Base-by-base conservation (phyloP, 169 alveolate genomes). In the Perkinsus olseni region DNA sequence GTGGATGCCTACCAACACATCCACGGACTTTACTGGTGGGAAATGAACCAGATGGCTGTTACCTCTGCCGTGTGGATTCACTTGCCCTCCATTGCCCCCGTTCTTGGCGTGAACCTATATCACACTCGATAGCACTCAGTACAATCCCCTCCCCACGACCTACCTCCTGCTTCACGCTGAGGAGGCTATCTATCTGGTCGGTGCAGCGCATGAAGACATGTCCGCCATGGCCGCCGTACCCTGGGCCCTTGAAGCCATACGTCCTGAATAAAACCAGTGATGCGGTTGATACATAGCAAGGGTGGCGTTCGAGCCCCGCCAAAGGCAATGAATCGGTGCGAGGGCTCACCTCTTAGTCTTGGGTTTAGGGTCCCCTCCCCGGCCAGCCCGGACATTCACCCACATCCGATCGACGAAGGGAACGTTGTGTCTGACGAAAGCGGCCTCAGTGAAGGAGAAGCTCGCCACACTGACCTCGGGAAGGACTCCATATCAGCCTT, bases 181-280 rank as follows among this genome's bases (percentile, higher is more conserved):
- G 93, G 4, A 93, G 74, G 74, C 74, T 91, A 28, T 34, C 38
- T 39, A 90, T 37, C 39, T 24, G 62, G 48, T 10, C n/a, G 40
- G 92, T 91, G 92, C 92, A 62, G 39, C 91, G 74, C 36, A 94
- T 39, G 74, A 92, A 21, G 37, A 94, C 95, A 36, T 92, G 40
- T 3, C 94, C 95, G 38, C 95, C 95, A 62, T 94, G 95, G 0
- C 95, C 95, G 37, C 95, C 95, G 39, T 94, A 94, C 74, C 94
- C 95, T 0, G 95, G 95, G 31, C 95, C 95, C 36, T 38, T 91
- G 92, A 38, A 37, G 38, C 50, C 51, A 24, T 34, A 31, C n/a
- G 31, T 74, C 51, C 93, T 93, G 93, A 38, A 37, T 0, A 40
- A 39, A 36, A 39, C 34, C 74, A 39, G 1, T 39, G n/a, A 21